These are phyloP conservation scores for Psilocybe mexicana DNA, from an alignment of 1,284 basidiomycete genomes.

Conservation along the genomic window DNA sequence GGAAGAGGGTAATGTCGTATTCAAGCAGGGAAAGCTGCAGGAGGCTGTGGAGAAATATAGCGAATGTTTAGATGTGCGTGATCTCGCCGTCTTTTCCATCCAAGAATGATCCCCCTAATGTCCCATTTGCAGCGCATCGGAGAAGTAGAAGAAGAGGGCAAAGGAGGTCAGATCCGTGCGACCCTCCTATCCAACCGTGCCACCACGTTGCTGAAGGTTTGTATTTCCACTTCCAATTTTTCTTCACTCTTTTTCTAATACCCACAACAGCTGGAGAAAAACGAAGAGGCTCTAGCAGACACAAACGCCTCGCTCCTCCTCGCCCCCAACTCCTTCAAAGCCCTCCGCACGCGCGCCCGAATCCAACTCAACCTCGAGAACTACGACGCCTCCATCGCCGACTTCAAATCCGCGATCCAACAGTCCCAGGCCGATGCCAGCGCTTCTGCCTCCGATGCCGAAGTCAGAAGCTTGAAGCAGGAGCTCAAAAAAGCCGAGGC, in stretches of 20 bases:
- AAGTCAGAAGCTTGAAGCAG: constrained; percentile 58
- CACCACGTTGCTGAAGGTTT: constrained; percentile 76
- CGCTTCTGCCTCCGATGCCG: constrained; percentile 47
- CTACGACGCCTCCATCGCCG: constrained; percentile 71
- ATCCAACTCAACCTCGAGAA: constrained; percentile 75
- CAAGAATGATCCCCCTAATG: not conserved
- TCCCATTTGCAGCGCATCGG: constrained; percentile 52
- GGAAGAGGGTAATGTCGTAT: constrained; percentile 80
- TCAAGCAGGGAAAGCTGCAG: constrained; percentile 63
- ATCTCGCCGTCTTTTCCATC: not conserved
- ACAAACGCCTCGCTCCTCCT: constrained; percentile 69
- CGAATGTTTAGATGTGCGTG: constrained; percentile 63
- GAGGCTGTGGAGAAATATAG: constrained; percentile 73
- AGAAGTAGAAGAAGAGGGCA: constrained; percentile 61
- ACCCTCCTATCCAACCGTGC: constrained; percentile 84
- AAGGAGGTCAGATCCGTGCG: constrained; percentile 76
- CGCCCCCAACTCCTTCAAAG: constrained; percentile 75
- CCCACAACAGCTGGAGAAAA: constrained; percentile 52
- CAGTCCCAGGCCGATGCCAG: constrained; percentile 61
- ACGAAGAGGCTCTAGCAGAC: constrained; percentile 72
- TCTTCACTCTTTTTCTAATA: constrained; percentile 8
- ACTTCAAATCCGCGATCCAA: constrained; percentile 80
- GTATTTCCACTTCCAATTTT: constrained; percentile 5
- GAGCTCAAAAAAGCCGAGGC: constrained; percentile 81
- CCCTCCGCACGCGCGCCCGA: constrained; percentile 81